Conservation (phyloP, 2,329 filamentous ascomycete species). For the Ilyonectria mors-panacis region DNA sequence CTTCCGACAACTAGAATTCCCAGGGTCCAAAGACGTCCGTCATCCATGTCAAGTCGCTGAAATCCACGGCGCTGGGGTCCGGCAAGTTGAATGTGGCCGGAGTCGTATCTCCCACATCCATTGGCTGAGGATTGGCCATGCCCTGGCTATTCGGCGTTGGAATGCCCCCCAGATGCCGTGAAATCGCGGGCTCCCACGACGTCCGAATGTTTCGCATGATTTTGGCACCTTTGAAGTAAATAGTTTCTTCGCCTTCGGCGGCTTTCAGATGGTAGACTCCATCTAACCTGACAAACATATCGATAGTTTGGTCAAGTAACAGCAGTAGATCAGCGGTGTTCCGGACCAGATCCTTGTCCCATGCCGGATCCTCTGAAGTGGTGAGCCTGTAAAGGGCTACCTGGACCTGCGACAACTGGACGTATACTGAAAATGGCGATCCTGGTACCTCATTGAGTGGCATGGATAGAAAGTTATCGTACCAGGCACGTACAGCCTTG, state of each 20-base stretch:
- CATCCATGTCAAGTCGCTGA: slow-evolving; percentile 56
- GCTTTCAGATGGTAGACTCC: slow-evolving; percentile 48
- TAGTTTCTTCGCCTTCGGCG: slow-evolving; percentile 48
- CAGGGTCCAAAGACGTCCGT: slow-evolving; percentile 56
- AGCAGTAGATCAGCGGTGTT: slow-evolving; percentile 54
- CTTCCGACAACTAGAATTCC: slow-evolving; percentile 48
- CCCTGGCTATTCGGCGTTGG: slow-evolving; percentile 49
- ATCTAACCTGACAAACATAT: slow-evolving; percentile 49
- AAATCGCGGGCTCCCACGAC: slow-evolving; percentile 55
- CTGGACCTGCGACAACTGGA: slow-evolving; percentile 55
- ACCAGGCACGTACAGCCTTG: slow-evolving; percentile 53
- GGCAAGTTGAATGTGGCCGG: slow-evolving; percentile 40
- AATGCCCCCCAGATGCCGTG: slow-evolving; percentile 48
- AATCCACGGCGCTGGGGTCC: slow-evolving; percentile 49
- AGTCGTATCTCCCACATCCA: slow-evolving; percentile 26
- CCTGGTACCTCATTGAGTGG: slow-evolving; percentile 49
- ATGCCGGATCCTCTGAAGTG: slow-evolving; percentile 56
- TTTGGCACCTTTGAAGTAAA: slow-evolving; percentile 53
- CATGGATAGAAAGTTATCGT: slow-evolving; percentile 55
- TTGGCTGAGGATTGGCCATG: slow-evolving; percentile 25
- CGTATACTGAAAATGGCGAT: slow-evolving; percentile 53
- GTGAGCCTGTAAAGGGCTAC: slow-evolving; percentile 57
- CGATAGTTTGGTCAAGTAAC: slow-evolving; percentile 53
- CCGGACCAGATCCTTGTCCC: slow-evolving; percentile 57
- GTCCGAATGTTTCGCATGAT: slow-evolving; percentile 53